Evolutionary conservation across 2,329 filamentous ascomycete genomes (phyloP), one percentile per base, ranked within the genome.

Genomic region (Calcarisporium arbuscula): DNA sequence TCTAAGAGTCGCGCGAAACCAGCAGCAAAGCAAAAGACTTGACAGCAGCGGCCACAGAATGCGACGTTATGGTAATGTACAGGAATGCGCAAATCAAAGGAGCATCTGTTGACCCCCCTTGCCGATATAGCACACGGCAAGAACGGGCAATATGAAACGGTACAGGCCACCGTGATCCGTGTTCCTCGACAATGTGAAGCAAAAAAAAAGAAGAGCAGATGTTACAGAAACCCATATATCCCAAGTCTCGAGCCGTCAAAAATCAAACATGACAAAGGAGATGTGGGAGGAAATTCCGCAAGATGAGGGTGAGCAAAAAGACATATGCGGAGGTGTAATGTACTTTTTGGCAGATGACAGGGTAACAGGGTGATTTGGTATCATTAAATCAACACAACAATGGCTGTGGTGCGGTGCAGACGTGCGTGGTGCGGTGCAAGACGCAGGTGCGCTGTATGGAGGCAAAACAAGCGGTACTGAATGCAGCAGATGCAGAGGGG

Each of bases 51-150:
- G 61, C 64, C 60, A 62, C 49, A 59, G 60, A 54, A 52, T 52
- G 62, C 59, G 57, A 63, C 63, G 64, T 57, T 51, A 66, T 60
- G 56, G 61, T 74, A 74, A 71, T 73, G 66, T 74, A 74, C 70
- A 74, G 61, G 61, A 65, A 59, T 62, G 59, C 58, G 54, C 46
- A 51, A 53, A 52, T 47, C 45, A 53, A 52, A 46, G 51, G 50
- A 51, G 50, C 51, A 50, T 49, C 48, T 60, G 52, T 51, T 58
- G 60, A 62, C 60, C 61, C 46, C n/a, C 49, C 45, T 45, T 48
- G 48, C 52, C 52, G 48, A 44, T 50, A 42, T 45, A 47, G 50
- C 46, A 52, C 53, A 47, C 40, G 53, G 51, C 51, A 39, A 35
- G 30, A 28, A 39, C 39, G 29, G 30, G 35, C 32, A 33, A 30